These are phyloP conservation scores for Suaeda aralocaspica DNA, from an alignment of 148 eudicot genomes.

Conservation along the genomic window DNA sequence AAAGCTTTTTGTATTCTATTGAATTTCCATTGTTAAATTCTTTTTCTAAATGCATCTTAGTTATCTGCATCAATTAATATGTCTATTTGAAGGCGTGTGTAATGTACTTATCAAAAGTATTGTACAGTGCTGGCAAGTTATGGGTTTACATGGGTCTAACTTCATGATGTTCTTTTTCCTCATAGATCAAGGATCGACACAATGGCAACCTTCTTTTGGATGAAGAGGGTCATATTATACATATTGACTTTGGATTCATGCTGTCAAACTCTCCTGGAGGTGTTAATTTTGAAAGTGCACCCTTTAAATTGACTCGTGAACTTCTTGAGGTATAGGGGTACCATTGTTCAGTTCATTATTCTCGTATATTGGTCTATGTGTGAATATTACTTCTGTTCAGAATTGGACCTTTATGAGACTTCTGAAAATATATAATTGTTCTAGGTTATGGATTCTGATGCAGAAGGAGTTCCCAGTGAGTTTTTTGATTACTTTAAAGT, in stretches of 20 bases:
- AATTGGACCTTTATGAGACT: not conserved
- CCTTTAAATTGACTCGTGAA: constrained; percentile 96
- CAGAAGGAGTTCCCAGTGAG: constrained; percentile 97
- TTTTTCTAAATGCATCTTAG: too few relatives aligned
- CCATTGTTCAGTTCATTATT: not conserved
- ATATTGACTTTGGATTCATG: constrained; percentile 99
- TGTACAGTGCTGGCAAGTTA: not conserved
- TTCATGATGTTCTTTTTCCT: constrained; percentile 7
- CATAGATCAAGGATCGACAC: constrained; percentile 93
- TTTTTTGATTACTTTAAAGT: constrained; percentile 97
- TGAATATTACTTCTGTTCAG: not conserved
- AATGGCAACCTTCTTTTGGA: constrained; percentile 96
- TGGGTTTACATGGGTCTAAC: not conserved
- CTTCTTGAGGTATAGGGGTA: constrained; percentile 77
- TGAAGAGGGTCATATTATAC: constrained; percentile 98
- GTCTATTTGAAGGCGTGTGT: too few relatives aligned
- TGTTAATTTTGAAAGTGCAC: constrained; percentile 99
- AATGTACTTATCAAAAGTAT: not conserved
- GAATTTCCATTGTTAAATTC: too few relatives aligned
- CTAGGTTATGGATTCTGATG: constrained; percentile 99
- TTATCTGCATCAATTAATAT: too few relatives aligned
- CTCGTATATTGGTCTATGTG: not conserved
- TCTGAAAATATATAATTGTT: constrained; percentile 26
- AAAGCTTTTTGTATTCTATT: too few relatives aligned
- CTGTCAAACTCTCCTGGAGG: constrained; percentile 99